Conservation (phyloP, 139 green algal genomes). For the Dunaliella sp. region DNA sequence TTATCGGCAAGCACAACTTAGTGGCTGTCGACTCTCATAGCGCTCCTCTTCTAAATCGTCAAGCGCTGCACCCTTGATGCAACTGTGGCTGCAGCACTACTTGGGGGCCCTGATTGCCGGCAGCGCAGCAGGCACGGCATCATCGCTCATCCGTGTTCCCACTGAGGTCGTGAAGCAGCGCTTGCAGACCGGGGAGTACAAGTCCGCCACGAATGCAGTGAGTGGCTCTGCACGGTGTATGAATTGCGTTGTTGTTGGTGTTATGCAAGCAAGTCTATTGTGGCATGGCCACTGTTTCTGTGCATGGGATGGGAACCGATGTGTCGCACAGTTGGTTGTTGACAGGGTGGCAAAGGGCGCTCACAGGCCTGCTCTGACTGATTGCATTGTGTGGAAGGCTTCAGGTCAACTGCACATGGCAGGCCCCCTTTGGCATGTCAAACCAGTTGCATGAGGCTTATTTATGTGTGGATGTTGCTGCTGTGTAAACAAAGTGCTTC, state of each 20-base stretch:
- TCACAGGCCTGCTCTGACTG: not conserved
- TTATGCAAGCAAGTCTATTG: too few species aligned
- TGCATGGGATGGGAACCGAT: not conserved
- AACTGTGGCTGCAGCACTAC: constrained; percentile 43
- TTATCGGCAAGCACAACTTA: too few species aligned
- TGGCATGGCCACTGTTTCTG: not conserved
- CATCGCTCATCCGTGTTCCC: constrained; percentile 86
- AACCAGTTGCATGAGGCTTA: too few species aligned
- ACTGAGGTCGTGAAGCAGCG: constrained; percentile 98
- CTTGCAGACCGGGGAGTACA: constrained; percentile 87
- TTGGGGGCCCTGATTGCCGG: constrained; percentile 60
- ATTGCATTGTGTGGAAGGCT: not conserved
- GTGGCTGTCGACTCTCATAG: too few species aligned
- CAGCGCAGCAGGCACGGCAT: constrained; percentile 72
- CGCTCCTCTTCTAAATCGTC: too few species aligned
- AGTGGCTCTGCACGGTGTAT: too few species aligned
- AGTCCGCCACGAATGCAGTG: constrained; percentile 42
- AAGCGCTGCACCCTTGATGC: too few species aligned
- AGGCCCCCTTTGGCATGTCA: too few species aligned
- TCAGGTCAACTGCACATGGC: not conserved
- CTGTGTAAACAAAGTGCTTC: too few species aligned
- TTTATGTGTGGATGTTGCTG: too few species aligned
- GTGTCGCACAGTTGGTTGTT: not conserved
- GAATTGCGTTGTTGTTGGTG: too few species aligned
- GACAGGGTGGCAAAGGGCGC: not conserved